Percentiles rank a stretch among this genome's conserved stretches.
phyloP scores from a whole-genome alignment of 176 grass and related monocot species.

The Pontederia paniculata region DNA sequence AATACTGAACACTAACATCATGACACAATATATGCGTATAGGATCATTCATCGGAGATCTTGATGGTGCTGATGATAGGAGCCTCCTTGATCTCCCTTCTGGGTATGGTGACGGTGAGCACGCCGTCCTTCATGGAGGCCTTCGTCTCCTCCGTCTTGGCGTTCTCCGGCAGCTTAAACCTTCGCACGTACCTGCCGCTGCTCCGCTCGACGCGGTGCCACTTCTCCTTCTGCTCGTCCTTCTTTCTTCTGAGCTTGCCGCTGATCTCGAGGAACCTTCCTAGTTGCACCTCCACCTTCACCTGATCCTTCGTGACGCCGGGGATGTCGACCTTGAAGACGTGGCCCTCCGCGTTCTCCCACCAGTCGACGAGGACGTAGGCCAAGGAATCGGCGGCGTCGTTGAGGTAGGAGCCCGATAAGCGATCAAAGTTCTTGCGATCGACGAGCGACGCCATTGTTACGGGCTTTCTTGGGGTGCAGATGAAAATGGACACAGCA shows the following conservation, averaged over 20 bases:
- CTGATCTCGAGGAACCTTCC: conserved; percentile 26
- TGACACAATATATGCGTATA: too few relatives aligned
- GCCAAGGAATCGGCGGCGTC: background rate
- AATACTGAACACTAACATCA: too few relatives aligned
- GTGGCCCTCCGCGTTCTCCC: background rate
- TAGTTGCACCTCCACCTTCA: conserved; percentile 4
- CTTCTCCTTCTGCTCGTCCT: conserved; percentile 38
- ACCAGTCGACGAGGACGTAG: background rate
- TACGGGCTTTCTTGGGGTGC: too few relatives aligned
- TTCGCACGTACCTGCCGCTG: conserved; percentile 29
- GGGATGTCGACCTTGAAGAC: conserved; percentile 8
- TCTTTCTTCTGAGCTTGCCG: conserved; percentile 27
- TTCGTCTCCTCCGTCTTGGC: conserved; percentile 29
- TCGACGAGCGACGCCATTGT: too few relatives aligned
- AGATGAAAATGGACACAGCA: too few relatives aligned
- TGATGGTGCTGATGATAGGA: conserved; percentile 23
- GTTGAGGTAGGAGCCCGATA: background rate
- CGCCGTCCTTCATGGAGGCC: conserved; percentile 34
- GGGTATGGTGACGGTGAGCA: conserved; percentile 46
- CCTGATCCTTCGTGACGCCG: background rate
- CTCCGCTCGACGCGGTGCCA: conserved; percentile 58
- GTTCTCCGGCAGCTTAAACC: conserved; percentile 39
- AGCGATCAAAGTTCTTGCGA: too few relatives aligned
- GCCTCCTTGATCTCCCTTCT: conserved; percentile 27
- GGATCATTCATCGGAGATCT: conserved; percentile 31